These are phyloP conservation scores for Didymosphaeria variabile DNA, from an alignment of 2,329 filamentous ascomycete genomes.

Conservation along the genomic window DNA sequence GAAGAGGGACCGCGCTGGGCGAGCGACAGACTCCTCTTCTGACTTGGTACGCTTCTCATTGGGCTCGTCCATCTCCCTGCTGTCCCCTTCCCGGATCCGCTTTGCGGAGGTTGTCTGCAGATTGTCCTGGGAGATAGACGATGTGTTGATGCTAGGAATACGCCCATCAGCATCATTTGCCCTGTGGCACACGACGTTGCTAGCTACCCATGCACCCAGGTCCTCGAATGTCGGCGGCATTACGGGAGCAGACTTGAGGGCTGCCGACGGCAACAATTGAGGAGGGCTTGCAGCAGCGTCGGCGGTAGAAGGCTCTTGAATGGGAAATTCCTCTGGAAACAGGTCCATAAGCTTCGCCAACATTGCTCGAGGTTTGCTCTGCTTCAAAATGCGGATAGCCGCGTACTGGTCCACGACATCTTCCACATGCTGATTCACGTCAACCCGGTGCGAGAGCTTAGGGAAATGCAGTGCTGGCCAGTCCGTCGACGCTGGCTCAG, in stretches of 20 bases:
- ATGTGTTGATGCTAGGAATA: background rate
- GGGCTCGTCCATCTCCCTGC: background rate
- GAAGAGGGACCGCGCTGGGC: background rate
- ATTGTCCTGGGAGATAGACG: background rate
- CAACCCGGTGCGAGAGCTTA: background rate
- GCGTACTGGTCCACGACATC: background rate
- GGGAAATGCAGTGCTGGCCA: conserved; percentile 5
- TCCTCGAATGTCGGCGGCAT: background rate
- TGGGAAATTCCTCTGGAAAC: background rate
- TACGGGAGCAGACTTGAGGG: background rate
- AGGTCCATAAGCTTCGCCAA: conserved; percentile 5
- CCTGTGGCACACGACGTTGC: background rate
- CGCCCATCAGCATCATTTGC: too few relatives aligned
- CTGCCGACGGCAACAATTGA: too few relatives aligned
- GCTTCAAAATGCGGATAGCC: background rate
- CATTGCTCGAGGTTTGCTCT: background rate
- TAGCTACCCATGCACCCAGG: background rate
- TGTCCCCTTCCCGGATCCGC: background rate
- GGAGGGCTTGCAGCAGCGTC: background rate
- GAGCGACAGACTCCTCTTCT: background rate
- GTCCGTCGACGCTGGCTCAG: background rate
- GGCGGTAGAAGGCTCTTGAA: background rate
- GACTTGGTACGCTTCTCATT: background rate
- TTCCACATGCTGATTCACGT: background rate
- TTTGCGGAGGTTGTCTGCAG: background rate